These are phyloP conservation scores for Polyrhizophydium stewartii DNA, from an alignment of 371 early-diverging fungal species.

Conservation along the genomic window DNA sequence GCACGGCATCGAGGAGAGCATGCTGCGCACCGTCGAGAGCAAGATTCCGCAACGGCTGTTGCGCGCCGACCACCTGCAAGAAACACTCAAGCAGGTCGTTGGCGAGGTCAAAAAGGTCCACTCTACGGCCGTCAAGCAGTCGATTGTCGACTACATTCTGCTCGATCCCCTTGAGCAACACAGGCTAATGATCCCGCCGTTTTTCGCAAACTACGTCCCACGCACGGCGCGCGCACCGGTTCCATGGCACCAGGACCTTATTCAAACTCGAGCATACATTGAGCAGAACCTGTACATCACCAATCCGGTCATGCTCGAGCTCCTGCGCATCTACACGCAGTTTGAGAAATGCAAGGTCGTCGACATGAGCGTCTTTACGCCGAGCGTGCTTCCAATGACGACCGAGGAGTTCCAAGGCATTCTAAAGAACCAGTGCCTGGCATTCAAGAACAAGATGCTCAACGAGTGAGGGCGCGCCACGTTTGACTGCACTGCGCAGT, in stretches of 20 bases:
- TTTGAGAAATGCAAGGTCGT: slow-evolving; percentile 32
- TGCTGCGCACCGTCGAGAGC: slow-evolving; percentile 13
- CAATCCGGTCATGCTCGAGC: slow-evolving; percentile 43
- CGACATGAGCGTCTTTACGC: slow-evolving; percentile 39
- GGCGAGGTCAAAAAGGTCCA: slow-evolving; percentile 35
- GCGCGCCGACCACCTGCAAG: slow-evolving; percentile 19
- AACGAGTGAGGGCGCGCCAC: slow-evolving; percentile 21
- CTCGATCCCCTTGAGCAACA: slow-evolving; percentile 40
- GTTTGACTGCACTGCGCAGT: too few species aligned
- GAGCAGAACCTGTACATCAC: slow-evolving; percentile 40
- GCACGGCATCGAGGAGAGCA: slow-evolving; percentile 25
- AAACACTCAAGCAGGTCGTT: slow-evolving; percentile 17
- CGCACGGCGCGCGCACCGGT: slow-evolving; percentile 47
- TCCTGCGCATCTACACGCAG: slow-evolving; percentile 29
- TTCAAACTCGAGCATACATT: slow-evolving; percentile 19
- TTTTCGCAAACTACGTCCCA: slow-evolving; percentile 23
- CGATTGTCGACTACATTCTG: slow-evolving; percentile 51
- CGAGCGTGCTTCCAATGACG: slow-evolving; percentile 39
- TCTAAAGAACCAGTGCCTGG: slow-evolving; percentile 39
- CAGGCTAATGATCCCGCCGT: slow-evolving; percentile 39
- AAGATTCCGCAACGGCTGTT: slow-evolving; percentile 21
- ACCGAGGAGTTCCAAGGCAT: slow-evolving; percentile 46
- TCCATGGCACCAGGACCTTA: slow-evolving; percentile 46
- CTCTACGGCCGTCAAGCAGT: slow-evolving; percentile 33
- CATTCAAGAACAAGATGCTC: slow-evolving; percentile 38